Base-by-base conservation (phyloP, 805 yeast genomes). In the Saturnispora galanensis region DNA sequence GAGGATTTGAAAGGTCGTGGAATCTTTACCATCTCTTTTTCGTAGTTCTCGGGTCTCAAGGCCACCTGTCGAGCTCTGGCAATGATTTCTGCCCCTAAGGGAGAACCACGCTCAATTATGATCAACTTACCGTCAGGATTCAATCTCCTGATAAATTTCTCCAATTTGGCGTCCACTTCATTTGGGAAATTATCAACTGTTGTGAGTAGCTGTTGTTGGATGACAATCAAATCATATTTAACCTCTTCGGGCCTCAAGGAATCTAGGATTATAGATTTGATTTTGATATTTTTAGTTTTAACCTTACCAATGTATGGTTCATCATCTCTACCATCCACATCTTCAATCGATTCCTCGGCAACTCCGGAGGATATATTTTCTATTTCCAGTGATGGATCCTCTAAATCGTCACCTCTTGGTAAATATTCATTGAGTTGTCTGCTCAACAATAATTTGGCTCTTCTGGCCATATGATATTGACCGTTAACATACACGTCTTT, bases 1-100 rank as follows among this genome's bases (percentile, higher is more conserved):
- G 57, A 53, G 26, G 73, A 68, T 34, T 72, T 67, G 62, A 79
- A 84, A 1, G 85, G 83, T 53, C 88, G 68, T 30, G 93, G 88
- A 30, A 79, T 71, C 55, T 81, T 81, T 0, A 81, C 81, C 34
- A 63, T 57, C 51, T 78, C 83, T 10, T 63, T 62, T 6, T 63
- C 68, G 52, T 69, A 69, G 5, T 76, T 73, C 53, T 83, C 95
- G 0, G 97, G 96, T 52, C 97, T 76, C n/a, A 90, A 66, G 74
- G 87, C 77, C 4, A 86, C 65, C 59, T 90, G 96, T 56, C 98
- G 71, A 4, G 97, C 96, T 44, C 96, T 70, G 0, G 96, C 94
- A 46, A 88, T 73, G 3, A 78, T 70, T 62, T 93, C 98, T 57
- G 86, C 86, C 0, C 97, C 97, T 30, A 79, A 57, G 0, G 97